Evolutionary conservation across 2,329 filamentous ascomycete species (phyloP), one percentile per base, ranked within the genome.

Genomic region (Harringtonia aguacate): DNA sequence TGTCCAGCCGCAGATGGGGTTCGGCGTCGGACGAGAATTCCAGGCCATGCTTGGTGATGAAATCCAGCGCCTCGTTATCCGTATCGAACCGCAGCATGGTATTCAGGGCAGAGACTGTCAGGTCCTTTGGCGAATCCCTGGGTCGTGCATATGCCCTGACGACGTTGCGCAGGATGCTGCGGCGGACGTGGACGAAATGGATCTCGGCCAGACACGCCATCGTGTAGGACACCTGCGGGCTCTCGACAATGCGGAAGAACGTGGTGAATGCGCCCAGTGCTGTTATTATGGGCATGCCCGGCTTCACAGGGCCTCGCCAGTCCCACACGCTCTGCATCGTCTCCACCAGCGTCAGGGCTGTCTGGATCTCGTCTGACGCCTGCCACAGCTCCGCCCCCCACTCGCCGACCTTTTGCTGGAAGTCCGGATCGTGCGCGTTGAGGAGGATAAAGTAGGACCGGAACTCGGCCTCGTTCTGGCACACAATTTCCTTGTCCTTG

Each of bases 201-300:
- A 79, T 74, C 53, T 83, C 79, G 8, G 78, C 78, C 47, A 84
- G 73, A 52, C 79, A 83, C 14, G 78, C 79, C 76, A 83, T 81
- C 1, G 77, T 81, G 54, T 83, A 84, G 1, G 79, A 82, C 3
- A 81, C 72, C 15, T 65, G 61, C 0, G 66, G 62, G 34, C 72
- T 67, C 50, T 75, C 67, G 24, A 83, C 63, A 39, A 83, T 77
- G 21, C 70, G 66, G 54, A 83, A 81, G 56, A 74, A 81, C 17
- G 72, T 67, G 21, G 66, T 62, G 36, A 69, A 74, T 7, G 67
- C 65, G 18, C 68, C 67, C 34, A 72, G 63, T 3, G 73, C 69
- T 21, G 69, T 56, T 12, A 71, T 68, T 17, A 71, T 61, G 2
- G 67, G 66, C 1, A 69, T 66, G 0, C 59, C 64, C 10, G 72